Percentiles rank a stretch among this genome's conserved stretches.
phyloP scores from a whole-genome alignment of 768 basidiomycete species.

The Coprinopsis cinerea region DNA sequence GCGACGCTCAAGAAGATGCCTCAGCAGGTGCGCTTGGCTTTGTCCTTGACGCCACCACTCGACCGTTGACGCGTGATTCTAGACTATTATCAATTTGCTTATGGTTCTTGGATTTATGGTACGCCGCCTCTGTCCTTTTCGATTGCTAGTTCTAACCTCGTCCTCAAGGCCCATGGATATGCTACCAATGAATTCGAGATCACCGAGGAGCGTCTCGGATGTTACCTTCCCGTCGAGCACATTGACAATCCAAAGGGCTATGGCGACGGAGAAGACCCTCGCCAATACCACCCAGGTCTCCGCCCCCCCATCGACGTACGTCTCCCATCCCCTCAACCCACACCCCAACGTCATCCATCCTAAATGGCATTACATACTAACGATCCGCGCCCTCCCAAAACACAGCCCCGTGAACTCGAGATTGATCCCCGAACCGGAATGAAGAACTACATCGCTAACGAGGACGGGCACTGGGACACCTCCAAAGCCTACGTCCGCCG shows the following conservation, averaged over 20 bases:
- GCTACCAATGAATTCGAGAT: constrained; percentile 85
- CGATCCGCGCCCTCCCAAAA: not conserved
- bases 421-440: constrained; percentile 83
- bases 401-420: constrained; percentile 72
- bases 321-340: too few species aligned
- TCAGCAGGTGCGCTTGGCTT: constrained; percentile 44
- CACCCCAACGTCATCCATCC: too few species aligned
- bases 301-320: constrained; percentile 77
- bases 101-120: constrained; percentile 92
- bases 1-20: constrained; percentile 69
- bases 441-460: constrained; percentile 95
- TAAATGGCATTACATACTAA: not conserved
- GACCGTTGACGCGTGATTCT: constrained; percentile 10
- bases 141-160: not conserved
- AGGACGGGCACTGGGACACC: constrained; percentile 81
- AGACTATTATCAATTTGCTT: constrained; percentile 84
- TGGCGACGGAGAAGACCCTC: constrained; percentile 76
- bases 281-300: constrained; percentile 68
- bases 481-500: constrained; percentile 74
- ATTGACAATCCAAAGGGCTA: constrained; percentile 94
- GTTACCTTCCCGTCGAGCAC: constrained; percentile 83
- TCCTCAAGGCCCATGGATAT: constrained; percentile 65
- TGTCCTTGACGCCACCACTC: not conserved
- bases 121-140: constrained; percentile 12
- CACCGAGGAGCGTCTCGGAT: constrained; percentile 72